A percentile compares a stretch with the other conserved stretches of the same genome.
phyloP scores from a whole-genome alignment of 164 flowering plant genomes.

The Magnolia officinalis region DNA sequence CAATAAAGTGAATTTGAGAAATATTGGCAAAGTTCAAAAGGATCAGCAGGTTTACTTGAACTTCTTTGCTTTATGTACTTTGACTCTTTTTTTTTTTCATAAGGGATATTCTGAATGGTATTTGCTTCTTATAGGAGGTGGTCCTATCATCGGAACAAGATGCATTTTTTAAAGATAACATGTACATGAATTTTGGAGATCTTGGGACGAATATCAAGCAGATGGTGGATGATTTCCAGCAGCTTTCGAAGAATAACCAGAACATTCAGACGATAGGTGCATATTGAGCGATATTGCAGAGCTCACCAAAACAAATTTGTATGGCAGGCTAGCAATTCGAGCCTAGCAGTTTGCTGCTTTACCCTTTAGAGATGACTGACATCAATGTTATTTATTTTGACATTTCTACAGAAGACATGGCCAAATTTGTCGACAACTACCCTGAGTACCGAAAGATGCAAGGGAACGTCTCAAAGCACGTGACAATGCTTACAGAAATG shows the following conservation, averaged over 20 bases:
- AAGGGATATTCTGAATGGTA: not conserved
- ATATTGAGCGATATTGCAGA: conserved; percentile 11
- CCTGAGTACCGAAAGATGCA: conserved; percentile 98
- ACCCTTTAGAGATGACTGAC: not conserved
- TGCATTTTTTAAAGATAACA: conserved; percentile 83
- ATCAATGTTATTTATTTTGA: conserved; percentile 8
- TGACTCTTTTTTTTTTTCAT: not conserved
- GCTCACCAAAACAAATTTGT: not conserved
- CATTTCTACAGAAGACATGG: conserved; percentile 83
- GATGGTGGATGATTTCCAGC: conserved; percentile 98
- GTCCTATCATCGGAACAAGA: conserved; percentile 94
- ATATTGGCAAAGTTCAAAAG: conserved; percentile 54
- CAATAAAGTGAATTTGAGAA: conserved; percentile 78
- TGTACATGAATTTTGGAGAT: conserved; percentile 98
- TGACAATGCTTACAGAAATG: conserved; percentile 92
- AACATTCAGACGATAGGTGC: conserved; percentile 90
- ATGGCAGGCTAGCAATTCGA: not conserved
- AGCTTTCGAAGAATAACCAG: conserved; percentile 87
- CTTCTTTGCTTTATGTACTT: not conserved
- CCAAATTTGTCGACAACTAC: conserved; percentile 94
- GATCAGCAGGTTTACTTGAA: conserved; percentile 78
- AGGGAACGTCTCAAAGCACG: conserved; percentile 97
- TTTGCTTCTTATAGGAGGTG: conserved; percentile 60
- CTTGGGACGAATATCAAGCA: conserved; percentile 93
- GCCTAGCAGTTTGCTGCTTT: too few relatives aligned